Conservation (phyloP, 2,329 filamentous ascomycete species). For the Penicillium expansum region DNA sequence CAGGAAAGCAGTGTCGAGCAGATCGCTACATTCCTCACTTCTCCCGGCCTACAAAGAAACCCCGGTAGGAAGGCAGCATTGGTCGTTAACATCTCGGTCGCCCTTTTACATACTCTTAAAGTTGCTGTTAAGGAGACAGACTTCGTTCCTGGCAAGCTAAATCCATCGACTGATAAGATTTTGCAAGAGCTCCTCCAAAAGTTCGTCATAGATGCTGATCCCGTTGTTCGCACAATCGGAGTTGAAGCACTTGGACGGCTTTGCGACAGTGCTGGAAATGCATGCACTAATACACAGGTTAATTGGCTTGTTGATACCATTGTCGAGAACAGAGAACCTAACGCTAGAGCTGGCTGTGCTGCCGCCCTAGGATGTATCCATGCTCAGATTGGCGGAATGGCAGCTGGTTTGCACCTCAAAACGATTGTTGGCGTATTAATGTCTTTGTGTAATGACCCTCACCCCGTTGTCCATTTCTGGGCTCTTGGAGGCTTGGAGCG, state of each 20-base stretch:
- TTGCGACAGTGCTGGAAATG: slow-evolving; percentile 79
- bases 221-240: slow-evolving; percentile 79
- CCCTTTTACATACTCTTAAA: slow-evolving; percentile 74
- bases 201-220: slow-evolving; percentile 79
- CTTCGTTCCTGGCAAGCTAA: slow-evolving; percentile 69
- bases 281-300: slow-evolving; percentile 84
- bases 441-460: slow-evolving; percentile 92
- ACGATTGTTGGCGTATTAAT: slow-evolving; percentile 98
- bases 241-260: slow-evolving; percentile 82
- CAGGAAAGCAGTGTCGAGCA: slow-evolving; percentile 97
- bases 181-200: slow-evolving; percentile 69
- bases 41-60: slow-evolving; percentile 75
- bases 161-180: slow-evolving; percentile 71
- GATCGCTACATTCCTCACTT: slow-evolving; percentile 82
- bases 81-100: slow-evolving; percentile 82
- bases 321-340: slow-evolving; percentile 88
- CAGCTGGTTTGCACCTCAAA: slow-evolving; percentile 91
- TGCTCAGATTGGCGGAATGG: slow-evolving; percentile 94
- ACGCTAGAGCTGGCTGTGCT: slow-evolving; percentile 88
- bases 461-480: slow-evolving; percentile 95
- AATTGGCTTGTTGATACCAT: slow-evolving; percentile 92
- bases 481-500: slow-evolving; percentile 82
- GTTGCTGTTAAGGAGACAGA: slow-evolving; percentile 79
- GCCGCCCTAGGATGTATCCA: slow-evolving; percentile 92
- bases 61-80: slow-evolving; percentile 86